These are phyloP conservation scores for Exophiala bonariae DNA, from an alignment of 2,329 filamentous ascomycete species.

Conservation along the genomic window DNA sequence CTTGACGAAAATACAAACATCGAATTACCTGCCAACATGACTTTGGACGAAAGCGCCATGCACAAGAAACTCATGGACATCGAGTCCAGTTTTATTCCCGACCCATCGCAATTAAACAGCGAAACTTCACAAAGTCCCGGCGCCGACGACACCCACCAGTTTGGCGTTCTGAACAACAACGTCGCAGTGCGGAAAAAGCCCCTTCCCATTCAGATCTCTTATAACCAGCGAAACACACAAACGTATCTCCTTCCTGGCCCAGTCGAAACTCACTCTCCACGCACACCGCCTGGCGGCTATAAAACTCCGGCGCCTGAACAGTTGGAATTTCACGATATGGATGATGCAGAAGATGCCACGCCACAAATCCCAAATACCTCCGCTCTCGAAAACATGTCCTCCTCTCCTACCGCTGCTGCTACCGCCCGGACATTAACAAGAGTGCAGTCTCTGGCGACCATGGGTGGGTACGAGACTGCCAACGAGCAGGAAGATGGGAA, in stretches of 20 bases:
- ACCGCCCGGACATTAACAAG: constrained; percentile 41
- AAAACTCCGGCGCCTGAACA: constrained; percentile 31
- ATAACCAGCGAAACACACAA: constrained; percentile 12
- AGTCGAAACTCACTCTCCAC: constrained; percentile 21
- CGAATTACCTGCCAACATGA: constrained; percentile 30
- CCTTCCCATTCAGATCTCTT: constrained; percentile 16
- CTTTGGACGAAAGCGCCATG: constrained; percentile 60
- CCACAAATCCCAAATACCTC: constrained; percentile 36
- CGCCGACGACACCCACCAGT: constrained; percentile 45
- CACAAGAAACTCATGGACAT: constrained; percentile 60
- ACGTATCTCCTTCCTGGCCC: constrained; percentile 6
- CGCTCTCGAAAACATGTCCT: constrained; percentile 42
- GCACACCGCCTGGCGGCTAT: constrained; percentile 30
- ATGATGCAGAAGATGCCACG: constrained; percentile 23
- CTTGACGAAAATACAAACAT: constrained; percentile 18
- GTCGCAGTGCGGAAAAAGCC: constrained; percentile 22
- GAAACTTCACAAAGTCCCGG: constrained; percentile 29
- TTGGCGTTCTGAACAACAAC: constrained; percentile 36
- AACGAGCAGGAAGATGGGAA: constrained; percentile 12
- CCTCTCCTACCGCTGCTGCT: constrained; percentile 47
- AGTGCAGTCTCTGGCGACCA: constrained; percentile 37
- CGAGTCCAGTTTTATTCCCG: constrained; percentile 64
- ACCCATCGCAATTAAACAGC: constrained; percentile 46
- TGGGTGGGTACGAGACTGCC: constrained; percentile 32
- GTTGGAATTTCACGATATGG: constrained; percentile 19